Evolutionary conservation across 2,329 filamentous ascomycete species (phyloP).

Genomic region (Alternaria brassicicola): DNA sequence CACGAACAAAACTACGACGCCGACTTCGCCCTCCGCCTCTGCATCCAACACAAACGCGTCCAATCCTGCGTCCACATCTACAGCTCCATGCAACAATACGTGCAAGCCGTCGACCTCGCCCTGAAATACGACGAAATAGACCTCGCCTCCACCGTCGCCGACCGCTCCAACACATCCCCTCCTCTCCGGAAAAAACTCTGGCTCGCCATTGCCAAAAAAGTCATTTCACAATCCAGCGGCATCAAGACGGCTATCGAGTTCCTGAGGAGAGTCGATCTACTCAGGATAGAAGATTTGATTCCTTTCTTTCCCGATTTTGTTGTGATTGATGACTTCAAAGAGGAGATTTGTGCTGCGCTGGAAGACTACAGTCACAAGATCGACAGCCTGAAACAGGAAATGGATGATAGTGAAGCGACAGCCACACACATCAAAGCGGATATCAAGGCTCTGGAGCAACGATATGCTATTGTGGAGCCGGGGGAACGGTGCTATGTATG

Average conservation of each 20-base stretch:
- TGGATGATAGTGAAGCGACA: conserved; percentile 91
- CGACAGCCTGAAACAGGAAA: conserved; percentile 84
- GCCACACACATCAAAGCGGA: conserved; percentile 90
- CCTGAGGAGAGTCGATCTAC: conserved; percentile 84
- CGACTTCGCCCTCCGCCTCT: conserved; percentile 93
- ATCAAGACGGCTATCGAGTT: conserved; percentile 92
- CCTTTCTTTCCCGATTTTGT: conserved; percentile 99
- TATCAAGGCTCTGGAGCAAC: conserved; percentile 81
- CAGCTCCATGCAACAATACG: conserved; percentile 92
- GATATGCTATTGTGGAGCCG: conserved; percentile 95
- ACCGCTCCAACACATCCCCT: conserved; percentile 78
- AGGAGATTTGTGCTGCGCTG: conserved; percentile 91
- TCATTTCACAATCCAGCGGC: conserved; percentile 82
- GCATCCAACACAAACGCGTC: conserved; percentile 91
- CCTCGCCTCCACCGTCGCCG: conserved; percentile 85
- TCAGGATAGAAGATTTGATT: conserved; percentile 95
- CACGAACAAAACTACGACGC: conserved; percentile 88
- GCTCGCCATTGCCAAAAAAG: conserved; percentile 92
- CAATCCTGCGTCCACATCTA: conserved; percentile 97
- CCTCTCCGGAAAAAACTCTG: conserved; percentile 90
- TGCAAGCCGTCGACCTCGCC: conserved; percentile 90
- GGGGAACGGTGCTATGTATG: conserved; percentile 94
- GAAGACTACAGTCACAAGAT: conserved; percentile 94
- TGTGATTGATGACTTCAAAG: conserved; percentile 98
- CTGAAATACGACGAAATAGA: conserved; percentile 89